These are phyloP conservation scores for Backusella westeae DNA, from an alignment of 192 early-diverging fungal species.

Conservation along the genomic window DNA sequence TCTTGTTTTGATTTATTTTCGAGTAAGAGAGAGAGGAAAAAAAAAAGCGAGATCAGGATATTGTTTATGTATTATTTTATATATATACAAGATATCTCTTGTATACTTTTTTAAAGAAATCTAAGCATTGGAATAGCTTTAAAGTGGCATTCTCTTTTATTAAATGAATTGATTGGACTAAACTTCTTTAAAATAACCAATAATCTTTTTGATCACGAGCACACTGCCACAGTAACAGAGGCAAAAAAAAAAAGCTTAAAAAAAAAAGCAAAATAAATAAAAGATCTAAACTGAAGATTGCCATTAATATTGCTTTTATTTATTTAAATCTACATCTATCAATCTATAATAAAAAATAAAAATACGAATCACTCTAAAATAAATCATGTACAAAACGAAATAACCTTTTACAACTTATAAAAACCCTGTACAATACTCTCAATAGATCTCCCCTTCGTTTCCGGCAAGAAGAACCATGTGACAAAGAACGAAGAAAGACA, in stretches of 20 bases:
- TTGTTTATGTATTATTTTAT: neutral
- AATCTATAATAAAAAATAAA: neutral
- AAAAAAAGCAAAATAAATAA: neutral
- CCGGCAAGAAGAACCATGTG: slow-evolving; percentile 45
- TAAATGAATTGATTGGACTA: neutral
- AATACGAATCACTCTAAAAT: neutral
- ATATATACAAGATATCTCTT: neutral
- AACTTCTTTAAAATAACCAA: neutral
- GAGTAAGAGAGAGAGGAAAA: neutral
- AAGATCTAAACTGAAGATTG: neutral
- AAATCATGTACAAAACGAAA: neutral
- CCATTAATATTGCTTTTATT: neutral
- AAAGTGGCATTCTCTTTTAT: slow-evolving; percentile 4
- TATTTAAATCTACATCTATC: neutral
- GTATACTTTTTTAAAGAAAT: neutral
- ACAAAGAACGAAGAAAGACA: slow-evolving; percentile 36
- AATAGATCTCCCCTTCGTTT: slow-evolving; percentile 51
- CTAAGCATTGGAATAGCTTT: neutral
- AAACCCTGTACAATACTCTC: slow-evolving; percentile 33
- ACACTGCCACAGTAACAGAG: neutral
- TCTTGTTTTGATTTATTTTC: neutral
- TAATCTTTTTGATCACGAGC: neutral
- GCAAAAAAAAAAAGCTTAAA: neutral
- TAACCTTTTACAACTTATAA: neutral
- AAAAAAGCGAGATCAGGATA: neutral